A percentile compares a stretch with the other conserved stretches of the same genome.
phyloP scores from a whole-genome alignment of 1,284 basidiomycete genomes.

The Ustilago curta region DNA sequence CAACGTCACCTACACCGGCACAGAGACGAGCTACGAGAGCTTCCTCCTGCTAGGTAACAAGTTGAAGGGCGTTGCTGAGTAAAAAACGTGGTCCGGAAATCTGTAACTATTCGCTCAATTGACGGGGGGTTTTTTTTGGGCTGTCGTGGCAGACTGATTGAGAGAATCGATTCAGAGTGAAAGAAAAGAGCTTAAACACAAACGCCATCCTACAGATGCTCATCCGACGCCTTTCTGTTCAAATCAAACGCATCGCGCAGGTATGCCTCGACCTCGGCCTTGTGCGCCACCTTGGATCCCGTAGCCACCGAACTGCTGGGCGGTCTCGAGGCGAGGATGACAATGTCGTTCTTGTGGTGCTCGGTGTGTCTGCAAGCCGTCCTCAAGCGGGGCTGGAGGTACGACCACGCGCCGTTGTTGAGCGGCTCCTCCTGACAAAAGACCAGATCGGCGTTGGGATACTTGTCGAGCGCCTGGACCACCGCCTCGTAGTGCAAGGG shows the following conservation, averaged over 20 bases:
- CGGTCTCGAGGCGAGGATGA: conserved; percentile 64
- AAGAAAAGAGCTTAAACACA: neutral
- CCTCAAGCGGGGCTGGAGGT: conserved; percentile 81
- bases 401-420: conserved; percentile 81
- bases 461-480: conserved; percentile 76
- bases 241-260: conserved; percentile 62
- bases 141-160: no score
- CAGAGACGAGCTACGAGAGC: conserved; percentile 62
- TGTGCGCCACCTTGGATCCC: conserved; percentile 79
- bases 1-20: conserved; percentile 49
- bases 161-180: neutral
- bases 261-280: conserved; percentile 64
- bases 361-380: conserved; percentile 64
- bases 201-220: conserved; percentile 5
- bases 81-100: neutral
- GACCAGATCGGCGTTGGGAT: conserved; percentile 90
- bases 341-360: conserved; percentile 84
- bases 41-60: conserved; percentile 53
- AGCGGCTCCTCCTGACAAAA: conserved; percentile 94
- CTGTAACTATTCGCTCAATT: no score
- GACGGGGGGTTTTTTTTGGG: no score
- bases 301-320: conserved; percentile 77
- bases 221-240: conserved; percentile 49
- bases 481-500: conserved; percentile 90
- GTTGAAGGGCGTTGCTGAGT: conserved; percentile 31